Percentiles rank a stretch among this genome's conserved stretches.
These are phyloP conservation scores for Lactifluus pinguis DNA, from an alignment of 768 basidiomycete species.

Conservation along the genomic window DNA sequence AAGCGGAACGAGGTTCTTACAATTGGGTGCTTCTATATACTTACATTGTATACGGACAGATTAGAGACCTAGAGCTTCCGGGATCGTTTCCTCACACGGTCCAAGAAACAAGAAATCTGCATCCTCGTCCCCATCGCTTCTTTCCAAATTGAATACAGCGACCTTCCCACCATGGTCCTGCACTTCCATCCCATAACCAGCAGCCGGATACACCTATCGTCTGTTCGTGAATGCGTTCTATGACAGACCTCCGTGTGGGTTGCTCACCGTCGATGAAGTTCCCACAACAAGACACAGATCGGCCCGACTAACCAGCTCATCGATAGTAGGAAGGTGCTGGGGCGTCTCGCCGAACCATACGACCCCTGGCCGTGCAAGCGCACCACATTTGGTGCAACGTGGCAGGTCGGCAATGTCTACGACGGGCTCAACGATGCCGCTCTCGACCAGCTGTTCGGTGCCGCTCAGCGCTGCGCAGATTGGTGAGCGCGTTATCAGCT, in stretches of 20 bases:
- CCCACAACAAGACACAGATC: conserved; percentile 34
- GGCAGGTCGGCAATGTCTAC: conserved; percentile 29
- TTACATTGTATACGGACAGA: neutral
- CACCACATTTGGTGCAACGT: conserved; percentile 26
- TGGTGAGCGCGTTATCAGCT: conserved; percentile 35
- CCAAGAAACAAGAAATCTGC: conserved; percentile 46
- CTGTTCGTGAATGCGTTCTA: neutral
- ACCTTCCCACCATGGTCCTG: conserved; percentile 28
- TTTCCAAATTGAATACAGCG: conserved; percentile 30
- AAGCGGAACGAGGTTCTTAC: neutral
- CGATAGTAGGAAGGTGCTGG: conserved; percentile 24
- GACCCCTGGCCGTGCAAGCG: conserved; percentile 31
- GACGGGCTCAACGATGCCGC: conserved; percentile 3
- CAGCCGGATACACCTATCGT: conserved; percentile 29
- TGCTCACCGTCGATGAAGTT: conserved; percentile 27
- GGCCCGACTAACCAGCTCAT: conserved; percentile 22
- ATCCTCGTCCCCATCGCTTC: conserved; percentile 29
- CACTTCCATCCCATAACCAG: conserved; percentile 24
- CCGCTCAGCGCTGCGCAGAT: conserved; percentile 38
- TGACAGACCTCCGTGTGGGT: neutral
- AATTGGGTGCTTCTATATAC: neutral
- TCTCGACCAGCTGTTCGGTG: conserved; percentile 28
- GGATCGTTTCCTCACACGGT: conserved; percentile 39
- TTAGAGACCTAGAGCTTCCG: conserved; percentile 29
- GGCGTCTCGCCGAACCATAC: conserved; percentile 36